Evolutionary conservation across 2,329 filamentous ascomycete genomes (phyloP).

Genomic region (Cladosporium sp.): DNA sequence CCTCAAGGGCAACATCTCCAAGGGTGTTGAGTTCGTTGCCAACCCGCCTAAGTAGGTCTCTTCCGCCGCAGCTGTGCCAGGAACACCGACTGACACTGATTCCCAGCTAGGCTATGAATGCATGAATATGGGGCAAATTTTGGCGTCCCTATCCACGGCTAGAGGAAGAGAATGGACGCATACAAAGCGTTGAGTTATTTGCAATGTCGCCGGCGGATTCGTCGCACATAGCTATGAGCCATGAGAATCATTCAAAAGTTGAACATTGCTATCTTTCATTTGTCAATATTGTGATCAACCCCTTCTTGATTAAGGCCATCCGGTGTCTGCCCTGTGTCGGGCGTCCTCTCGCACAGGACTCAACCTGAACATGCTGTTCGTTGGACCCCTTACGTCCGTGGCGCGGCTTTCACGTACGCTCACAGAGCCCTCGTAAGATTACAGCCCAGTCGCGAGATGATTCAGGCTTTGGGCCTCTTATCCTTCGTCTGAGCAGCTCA

Average conservation of each 20-base stretch:
- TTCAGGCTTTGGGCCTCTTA: too few relatives aligned
- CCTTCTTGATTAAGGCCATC: too few relatives aligned
- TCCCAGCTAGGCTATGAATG: conserved; percentile 1
- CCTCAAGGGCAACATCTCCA: conserved; percentile 86
- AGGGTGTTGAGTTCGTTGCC: conserved; percentile 85
- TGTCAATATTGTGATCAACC: too few relatives aligned
- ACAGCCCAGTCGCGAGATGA: too few relatives aligned
- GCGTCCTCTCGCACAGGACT: too few relatives aligned
- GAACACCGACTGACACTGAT: not conserved
- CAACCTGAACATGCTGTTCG: too few relatives aligned
- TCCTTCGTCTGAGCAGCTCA: too few relatives aligned
- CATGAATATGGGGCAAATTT: conserved; percentile 2
- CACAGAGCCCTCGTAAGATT: too few relatives aligned
- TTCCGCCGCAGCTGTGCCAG: not conserved
- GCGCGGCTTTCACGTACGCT: too few relatives aligned
- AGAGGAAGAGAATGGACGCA: not conserved
- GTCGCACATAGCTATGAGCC: conserved; percentile 8
- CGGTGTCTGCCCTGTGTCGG: too few relatives aligned
- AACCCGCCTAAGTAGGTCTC: conserved; percentile 69
- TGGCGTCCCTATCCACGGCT: not conserved
- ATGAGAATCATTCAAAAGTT: conserved; percentile 10
- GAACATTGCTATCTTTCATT: not conserved
- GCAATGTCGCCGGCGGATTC: not conserved
- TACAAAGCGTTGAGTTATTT: conserved; percentile 4
- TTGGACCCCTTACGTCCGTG: too few relatives aligned